A percentile compares a stretch with the other conserved stretches of the same genome.
phyloP scores from a whole-genome alignment of 257 asterid species.

The Solanum paucissectum region DNA sequence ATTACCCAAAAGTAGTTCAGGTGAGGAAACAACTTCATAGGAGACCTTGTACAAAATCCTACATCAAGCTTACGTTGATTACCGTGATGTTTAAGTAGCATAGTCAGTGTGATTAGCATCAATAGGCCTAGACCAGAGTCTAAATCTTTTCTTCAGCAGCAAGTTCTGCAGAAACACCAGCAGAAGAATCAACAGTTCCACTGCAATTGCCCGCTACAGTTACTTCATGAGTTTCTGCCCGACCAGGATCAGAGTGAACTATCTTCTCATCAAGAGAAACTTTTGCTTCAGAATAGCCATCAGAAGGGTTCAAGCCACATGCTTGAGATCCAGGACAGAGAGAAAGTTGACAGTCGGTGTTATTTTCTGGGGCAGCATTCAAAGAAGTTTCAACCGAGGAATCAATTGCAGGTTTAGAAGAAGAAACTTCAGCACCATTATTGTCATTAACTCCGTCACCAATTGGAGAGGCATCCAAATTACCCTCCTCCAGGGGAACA shows the following conservation, averaged over 20 bases:
- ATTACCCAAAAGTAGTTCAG: background rate
- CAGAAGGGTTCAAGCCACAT: background rate
- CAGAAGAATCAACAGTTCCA: constrained; percentile 1
- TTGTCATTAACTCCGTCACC: background rate
- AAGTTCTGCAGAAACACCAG: background rate
- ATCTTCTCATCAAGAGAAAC: background rate
- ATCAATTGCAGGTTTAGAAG: background rate
- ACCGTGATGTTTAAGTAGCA: background rate
- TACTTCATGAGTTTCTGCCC: background rate
- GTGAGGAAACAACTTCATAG: background rate
- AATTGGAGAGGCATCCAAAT: background rate
- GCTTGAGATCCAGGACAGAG: background rate
- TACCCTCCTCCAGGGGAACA: background rate
- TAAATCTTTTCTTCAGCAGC: constrained; percentile 1
- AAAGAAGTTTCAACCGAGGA: background rate
- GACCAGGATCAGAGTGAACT: background rate
- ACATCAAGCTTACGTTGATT: background rate
- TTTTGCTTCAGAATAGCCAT: background rate
- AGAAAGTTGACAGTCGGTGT: background rate
- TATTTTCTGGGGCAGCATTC: background rate
- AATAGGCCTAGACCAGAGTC: background rate
- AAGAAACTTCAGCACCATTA: background rate
- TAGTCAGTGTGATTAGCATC: background rate
- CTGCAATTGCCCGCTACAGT: background rate
- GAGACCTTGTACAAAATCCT: background rate